These are phyloP conservation scores for Chlorella sp. DNA, from an alignment of 139 green algal species.

Conservation along the genomic window DNA sequence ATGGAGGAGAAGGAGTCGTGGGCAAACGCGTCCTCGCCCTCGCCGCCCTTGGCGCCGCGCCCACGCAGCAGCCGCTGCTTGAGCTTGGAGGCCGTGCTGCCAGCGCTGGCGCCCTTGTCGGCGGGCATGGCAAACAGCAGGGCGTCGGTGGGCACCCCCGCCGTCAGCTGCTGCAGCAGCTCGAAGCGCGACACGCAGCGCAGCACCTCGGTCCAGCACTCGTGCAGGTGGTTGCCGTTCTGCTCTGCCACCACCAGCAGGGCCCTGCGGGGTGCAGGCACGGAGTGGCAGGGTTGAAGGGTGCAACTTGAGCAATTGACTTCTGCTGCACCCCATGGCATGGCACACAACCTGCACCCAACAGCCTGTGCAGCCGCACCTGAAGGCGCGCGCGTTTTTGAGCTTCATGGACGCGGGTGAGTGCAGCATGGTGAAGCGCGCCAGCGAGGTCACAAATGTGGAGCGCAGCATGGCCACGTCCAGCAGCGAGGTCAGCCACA, in stretches of 20 bases:
- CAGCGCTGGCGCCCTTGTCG: constrained; percentile 11
- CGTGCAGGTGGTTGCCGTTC: constrained; percentile 79
- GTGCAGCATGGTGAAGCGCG: constrained; percentile 72
- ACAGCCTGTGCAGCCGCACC: background rate
- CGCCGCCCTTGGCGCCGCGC: background rate
- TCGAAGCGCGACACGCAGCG: constrained; percentile 94
- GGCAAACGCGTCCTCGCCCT: background rate
- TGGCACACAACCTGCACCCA: background rate
- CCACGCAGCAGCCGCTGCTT: constrained; percentile 32
- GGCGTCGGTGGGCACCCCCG: constrained; percentile 86
- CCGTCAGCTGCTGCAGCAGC: constrained; percentile 86
- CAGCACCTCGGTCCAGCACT: constrained; percentile 90
- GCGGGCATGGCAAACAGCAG: constrained; percentile 74
- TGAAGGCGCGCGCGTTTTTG: constrained; percentile 91
- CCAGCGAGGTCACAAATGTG: constrained; percentile 77
- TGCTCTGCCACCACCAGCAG: constrained; percentile 80
- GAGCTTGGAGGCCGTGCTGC: constrained; percentile 28
- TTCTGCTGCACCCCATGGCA: background rate
- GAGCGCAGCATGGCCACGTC: constrained; percentile 89
- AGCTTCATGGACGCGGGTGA: constrained; percentile 71
- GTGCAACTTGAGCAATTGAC: background rate
- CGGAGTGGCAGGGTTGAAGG: background rate
- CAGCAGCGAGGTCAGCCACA: constrained; percentile 75
- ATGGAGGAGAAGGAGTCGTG: constrained; percentile 31
- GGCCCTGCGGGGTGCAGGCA: constrained; percentile 35